Evolutionary conservation across 2,329 filamentous ascomycete genomes (phyloP).

Genomic region (Elsinoe fawcettii): DNA sequence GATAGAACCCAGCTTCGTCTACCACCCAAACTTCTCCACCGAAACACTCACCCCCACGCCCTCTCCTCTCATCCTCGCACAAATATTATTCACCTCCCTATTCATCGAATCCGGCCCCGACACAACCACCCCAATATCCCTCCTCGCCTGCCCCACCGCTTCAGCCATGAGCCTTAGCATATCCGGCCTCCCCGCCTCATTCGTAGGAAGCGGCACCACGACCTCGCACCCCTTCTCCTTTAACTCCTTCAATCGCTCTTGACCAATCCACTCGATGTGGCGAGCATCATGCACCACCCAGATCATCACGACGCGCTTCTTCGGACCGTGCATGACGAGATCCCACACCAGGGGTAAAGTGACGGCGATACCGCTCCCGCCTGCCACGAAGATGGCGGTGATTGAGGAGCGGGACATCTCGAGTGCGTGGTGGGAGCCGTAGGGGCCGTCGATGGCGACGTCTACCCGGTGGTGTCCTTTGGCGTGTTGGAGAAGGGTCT

Average conservation of each 20-base stretch:
- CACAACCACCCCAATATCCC: conserved; percentile 45
- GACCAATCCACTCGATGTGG: conserved; percentile 49
- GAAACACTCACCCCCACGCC: conserved; percentile 47
- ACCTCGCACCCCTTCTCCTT: conserved; percentile 44
- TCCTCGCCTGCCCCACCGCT: conserved; percentile 28
- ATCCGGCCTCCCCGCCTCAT: conserved; percentile 47
- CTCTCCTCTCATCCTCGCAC: conserved; percentile 41
- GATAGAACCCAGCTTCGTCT: too few relatives aligned
- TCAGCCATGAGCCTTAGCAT: conserved; percentile 38
- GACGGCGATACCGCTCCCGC: conserved; percentile 59
- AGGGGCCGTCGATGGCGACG: conserved; percentile 56
- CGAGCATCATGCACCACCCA: conserved; percentile 51
- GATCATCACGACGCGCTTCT: conserved; percentile 43
- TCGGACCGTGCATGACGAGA: conserved; percentile 20
- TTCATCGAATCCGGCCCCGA: conserved; percentile 58
- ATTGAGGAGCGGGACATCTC: conserved; percentile 44
- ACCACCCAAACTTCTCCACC: conserved; percentile 65
- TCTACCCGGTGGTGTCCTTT: conserved; percentile 35
- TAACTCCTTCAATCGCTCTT: conserved; percentile 43
- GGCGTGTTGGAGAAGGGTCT: conserved; percentile 47
- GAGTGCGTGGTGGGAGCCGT: conserved; percentile 52
- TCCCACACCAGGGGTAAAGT: conserved; percentile 53
- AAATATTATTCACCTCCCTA: conserved; percentile 51
- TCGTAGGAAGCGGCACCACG: conserved; percentile 48
- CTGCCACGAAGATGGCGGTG: conserved; percentile 50